Evolutionary conservation across 768 basidiomycete genomes (phyloP).

Genomic region (Filobasidium wieringae): DNA sequence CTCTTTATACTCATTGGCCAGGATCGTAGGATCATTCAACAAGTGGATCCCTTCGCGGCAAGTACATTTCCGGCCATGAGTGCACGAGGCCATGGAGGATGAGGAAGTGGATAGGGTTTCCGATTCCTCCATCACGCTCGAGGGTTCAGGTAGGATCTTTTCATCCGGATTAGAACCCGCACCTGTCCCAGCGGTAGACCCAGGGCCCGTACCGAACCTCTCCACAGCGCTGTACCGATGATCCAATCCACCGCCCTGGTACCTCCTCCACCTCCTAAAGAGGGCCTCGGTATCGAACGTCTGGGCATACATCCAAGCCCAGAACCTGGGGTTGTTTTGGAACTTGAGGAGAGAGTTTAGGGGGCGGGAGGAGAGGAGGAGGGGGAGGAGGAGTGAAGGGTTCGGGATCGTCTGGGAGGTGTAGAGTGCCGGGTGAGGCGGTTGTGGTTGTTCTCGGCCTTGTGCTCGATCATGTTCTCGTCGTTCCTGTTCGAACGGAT

Average conservation of each 20-base stretch:
- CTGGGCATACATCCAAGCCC: conserved; percentile 23
- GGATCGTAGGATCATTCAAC: conserved; percentile 23
- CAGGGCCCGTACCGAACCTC: not conserved
- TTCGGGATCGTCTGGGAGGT: not conserved
- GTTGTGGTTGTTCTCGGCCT: too few relatives aligned
- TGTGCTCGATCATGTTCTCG: too few relatives aligned
- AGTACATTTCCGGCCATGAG: conserved; percentile 10
- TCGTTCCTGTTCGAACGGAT: too few relatives aligned
- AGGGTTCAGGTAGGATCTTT: too few relatives aligned
- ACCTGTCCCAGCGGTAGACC: too few relatives aligned
- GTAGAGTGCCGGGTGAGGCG: not conserved
- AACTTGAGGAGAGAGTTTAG: conserved; percentile 23
- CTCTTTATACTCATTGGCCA: conserved; percentile 31
- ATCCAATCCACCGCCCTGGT: conserved; percentile 18
- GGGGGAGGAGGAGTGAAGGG: conserved; percentile 21
- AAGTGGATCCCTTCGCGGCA: conserved; percentile 16
- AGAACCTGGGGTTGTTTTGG: conserved; percentile 28
- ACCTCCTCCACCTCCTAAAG: conserved; percentile 21
- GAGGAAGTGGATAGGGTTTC: too few relatives aligned
- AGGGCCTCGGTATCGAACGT: conserved; percentile 33
- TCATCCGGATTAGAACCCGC: too few relatives aligned
- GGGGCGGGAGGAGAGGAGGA: conserved; percentile 17
- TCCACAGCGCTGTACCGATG: conserved; percentile 3
- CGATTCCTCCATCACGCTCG: too few relatives aligned
- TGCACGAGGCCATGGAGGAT: too few relatives aligned